Conservation (phyloP, 768 basidiomycete genomes). For the Antrodiella citrinella region DNA sequence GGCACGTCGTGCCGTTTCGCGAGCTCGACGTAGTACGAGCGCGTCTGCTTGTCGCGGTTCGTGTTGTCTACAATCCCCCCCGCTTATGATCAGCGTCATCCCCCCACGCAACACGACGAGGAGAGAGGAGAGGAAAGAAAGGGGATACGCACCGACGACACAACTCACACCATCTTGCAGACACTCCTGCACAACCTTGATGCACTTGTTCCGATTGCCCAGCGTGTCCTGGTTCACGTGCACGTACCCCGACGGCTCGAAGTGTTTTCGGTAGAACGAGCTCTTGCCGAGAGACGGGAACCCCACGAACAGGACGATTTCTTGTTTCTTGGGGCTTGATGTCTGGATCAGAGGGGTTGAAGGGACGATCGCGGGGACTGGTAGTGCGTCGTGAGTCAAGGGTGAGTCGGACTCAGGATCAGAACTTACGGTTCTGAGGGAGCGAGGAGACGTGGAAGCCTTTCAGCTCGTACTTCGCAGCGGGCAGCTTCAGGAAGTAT, state of each 20-base stretch:
- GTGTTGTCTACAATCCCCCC: slow-evolving; percentile 91
- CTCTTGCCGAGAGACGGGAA: slow-evolving; percentile 72
- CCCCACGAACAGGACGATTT: slow-evolving; percentile 58
- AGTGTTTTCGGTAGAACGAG: slow-evolving; percentile 65
- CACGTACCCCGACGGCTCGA: slow-evolving; percentile 57
- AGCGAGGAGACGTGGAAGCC: slow-evolving; percentile 61
- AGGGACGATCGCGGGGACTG: no score
- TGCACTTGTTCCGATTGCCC: slow-evolving; percentile 65
- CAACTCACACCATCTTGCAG: slow-evolving; percentile 53
- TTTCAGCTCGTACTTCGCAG: slow-evolving; percentile 40
- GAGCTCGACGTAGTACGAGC: slow-evolving; percentile 63
- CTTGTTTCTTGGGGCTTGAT: slow-evolving; percentile 18
- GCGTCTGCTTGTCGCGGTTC: slow-evolving; percentile 66
- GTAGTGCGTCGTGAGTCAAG: no score
- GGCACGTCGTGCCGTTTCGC: slow-evolving; percentile 48
- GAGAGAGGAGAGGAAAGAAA: neutral
- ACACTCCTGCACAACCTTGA: slow-evolving; percentile 51
- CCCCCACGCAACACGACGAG: neutral
- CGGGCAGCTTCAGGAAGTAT: slow-evolving; percentile 56
- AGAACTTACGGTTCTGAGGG: slow-evolving; percentile 19
- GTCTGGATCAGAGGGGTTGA: no score
- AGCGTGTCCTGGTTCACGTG: slow-evolving; percentile 88
- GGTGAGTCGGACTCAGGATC: no score
- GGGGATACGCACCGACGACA: slow-evolving; percentile 56
- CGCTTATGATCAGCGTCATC: no score